Evolutionary conservation across 2,329 filamentous ascomycete species (phyloP).

Genomic region (Alternaria longipes): DNA sequence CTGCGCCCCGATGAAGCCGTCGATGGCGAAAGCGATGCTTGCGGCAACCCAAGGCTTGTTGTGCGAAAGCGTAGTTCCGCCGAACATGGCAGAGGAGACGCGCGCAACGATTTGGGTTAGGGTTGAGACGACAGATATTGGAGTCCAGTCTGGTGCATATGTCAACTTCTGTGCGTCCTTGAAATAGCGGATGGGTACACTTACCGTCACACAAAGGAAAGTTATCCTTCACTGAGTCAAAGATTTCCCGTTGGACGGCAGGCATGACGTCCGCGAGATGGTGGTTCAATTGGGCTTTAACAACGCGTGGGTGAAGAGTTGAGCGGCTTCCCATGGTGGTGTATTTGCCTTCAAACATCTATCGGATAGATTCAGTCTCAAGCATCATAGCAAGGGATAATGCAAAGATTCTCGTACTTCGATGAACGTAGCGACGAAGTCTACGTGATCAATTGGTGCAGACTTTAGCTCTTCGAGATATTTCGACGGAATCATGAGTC

Average conservation of each 20-base stretch:
- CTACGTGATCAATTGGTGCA: background rate
- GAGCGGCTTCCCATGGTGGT: slow-evolving; percentile 3
- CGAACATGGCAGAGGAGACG: background rate
- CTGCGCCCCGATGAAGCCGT: slow-evolving; percentile 1
- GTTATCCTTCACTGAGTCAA: background rate
- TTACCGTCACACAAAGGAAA: background rate
- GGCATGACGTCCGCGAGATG: background rate
- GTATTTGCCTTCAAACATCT: slow-evolving; percentile 7
- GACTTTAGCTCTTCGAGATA: slow-evolving; percentile 3
- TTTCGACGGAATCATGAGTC: slow-evolving; percentile 1
- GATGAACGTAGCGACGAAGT: background rate
- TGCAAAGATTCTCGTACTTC: background rate
- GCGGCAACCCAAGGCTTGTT: slow-evolving; percentile 1
- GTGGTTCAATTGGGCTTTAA: background rate
- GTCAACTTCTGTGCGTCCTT: background rate
- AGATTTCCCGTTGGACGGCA: background rate
- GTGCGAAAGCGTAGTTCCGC: background rate
- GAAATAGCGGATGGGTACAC: background rate
- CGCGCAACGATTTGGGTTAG: background rate
- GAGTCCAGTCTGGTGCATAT: background rate
- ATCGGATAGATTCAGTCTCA: background rate
- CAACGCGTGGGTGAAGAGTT: background rate
- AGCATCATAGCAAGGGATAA: background rate
- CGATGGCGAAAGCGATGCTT: background rate
- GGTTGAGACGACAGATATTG: background rate